Conservation (phyloP, 345 rosid genomes). For the Salix brachista region DNA sequence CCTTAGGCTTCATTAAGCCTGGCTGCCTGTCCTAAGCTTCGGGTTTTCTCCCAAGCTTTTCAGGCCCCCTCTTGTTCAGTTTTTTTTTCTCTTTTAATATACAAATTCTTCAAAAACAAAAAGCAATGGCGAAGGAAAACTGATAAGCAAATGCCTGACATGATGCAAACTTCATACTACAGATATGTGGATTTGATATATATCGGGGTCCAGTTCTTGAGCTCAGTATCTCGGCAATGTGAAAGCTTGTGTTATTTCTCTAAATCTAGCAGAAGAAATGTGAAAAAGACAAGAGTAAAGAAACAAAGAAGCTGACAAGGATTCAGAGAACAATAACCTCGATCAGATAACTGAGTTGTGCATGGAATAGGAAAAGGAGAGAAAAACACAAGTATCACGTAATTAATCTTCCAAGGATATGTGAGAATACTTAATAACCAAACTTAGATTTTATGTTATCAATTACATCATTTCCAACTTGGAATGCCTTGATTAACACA, state of each 20-base stretch:
- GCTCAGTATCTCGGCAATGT: too few relatives aligned
- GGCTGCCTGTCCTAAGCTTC: too few relatives aligned
- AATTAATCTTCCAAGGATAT: neutral
- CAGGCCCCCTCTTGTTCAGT: too few relatives aligned
- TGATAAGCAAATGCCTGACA: neutral
- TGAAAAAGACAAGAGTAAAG: neutral
- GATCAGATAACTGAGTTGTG: neutral
- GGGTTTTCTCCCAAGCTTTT: too few relatives aligned
- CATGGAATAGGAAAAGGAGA: neutral
- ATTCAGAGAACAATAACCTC: neutral
- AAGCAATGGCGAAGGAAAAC: neutral
- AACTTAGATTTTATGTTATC: constrained; percentile 50
- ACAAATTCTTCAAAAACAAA: too few relatives aligned
- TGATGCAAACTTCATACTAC: neutral
- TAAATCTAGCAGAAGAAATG: neutral
- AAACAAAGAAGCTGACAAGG: neutral
- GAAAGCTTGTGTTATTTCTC: neutral
- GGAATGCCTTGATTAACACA: constrained; percentile 57
- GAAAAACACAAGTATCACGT: neutral
- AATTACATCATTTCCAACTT: constrained; percentile 37
- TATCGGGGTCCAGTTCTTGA: too few relatives aligned
- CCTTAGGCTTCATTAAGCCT: too few relatives aligned
- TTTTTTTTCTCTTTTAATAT: too few relatives aligned
- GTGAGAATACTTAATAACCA: constrained; percentile 12
- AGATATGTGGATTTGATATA: too few relatives aligned